phyloP scores from a whole-genome alignment of 2,329 filamentous ascomycete species.

The Gnomoniopsis sp. region DNA sequence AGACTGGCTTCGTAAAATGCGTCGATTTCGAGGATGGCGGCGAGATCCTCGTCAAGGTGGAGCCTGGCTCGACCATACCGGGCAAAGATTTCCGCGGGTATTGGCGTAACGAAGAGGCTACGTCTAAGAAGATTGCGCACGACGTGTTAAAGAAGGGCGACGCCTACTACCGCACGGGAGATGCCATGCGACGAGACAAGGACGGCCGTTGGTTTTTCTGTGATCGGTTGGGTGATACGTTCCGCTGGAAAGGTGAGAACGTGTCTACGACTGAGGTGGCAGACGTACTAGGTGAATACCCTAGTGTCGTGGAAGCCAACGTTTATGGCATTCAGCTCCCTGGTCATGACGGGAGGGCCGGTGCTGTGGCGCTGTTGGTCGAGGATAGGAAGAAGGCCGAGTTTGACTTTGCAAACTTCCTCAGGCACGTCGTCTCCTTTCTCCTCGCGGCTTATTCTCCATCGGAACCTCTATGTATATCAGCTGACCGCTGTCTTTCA shows the following conservation, averaged over 20 bases:
- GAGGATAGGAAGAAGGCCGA: slow-evolving; percentile 40
- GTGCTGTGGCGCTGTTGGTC: slow-evolving; percentile 60
- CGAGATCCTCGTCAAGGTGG: slow-evolving; percentile 68
- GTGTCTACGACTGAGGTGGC: slow-evolving; percentile 66
- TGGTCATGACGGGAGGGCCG: slow-evolving; percentile 65
- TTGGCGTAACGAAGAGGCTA: slow-evolving; percentile 64
- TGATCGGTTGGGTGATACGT: slow-evolving; percentile 69
- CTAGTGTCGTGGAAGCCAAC: slow-evolving; percentile 61
- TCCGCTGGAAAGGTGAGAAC: slow-evolving; percentile 71
- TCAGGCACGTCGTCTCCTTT: slow-evolving; percentile 39
- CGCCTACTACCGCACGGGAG: slow-evolving; percentile 65
- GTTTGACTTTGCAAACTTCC: slow-evolving; percentile 59
- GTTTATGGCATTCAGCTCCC: slow-evolving; percentile 68
- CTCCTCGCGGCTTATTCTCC: neutral
- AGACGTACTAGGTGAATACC: slow-evolving; percentile 57
- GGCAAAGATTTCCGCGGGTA: slow-evolving; percentile 66
- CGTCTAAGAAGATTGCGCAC: slow-evolving; percentile 60
- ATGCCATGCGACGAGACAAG: slow-evolving; percentile 57
- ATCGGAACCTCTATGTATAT: neutral
- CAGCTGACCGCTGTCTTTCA: slow-evolving; percentile 16
- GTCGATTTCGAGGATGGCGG: slow-evolving; percentile 65
- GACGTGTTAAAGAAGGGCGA: slow-evolving; percentile 67
- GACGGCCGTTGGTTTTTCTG: slow-evolving; percentile 70
- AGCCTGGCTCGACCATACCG: slow-evolving; percentile 27
- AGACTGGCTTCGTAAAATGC: slow-evolving; percentile 64